A percentile compares a stretch with the other conserved stretches of the same genome.
Conservation (phyloP, 1,284 basidiomycete species). For the Tilletia caries region DNA sequence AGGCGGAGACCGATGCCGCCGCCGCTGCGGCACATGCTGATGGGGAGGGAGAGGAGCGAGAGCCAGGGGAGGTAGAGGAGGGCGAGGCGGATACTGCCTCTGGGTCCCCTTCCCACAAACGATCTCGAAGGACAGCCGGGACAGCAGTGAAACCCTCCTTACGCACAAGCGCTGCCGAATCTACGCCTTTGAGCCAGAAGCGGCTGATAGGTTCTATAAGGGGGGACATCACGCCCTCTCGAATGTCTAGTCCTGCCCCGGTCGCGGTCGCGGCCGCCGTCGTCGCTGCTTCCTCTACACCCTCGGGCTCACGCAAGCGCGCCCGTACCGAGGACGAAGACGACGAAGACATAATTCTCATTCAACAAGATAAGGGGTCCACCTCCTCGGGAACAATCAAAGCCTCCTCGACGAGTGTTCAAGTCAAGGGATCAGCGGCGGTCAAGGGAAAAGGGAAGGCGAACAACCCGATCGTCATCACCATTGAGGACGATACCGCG, state of each 20-base stretch:
- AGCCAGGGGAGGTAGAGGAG: conserved; percentile 9
- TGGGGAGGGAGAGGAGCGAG: neutral
- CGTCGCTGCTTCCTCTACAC: neutral
- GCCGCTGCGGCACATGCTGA: neutral
- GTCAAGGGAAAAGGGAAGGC: conserved; percentile 3
- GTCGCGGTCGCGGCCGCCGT: neutral
- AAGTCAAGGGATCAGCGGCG: neutral
- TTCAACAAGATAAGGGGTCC: neutral
- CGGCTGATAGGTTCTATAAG: too few species aligned
- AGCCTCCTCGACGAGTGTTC: too few species aligned
- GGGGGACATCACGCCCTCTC: neutral
- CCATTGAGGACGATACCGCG: neutral
- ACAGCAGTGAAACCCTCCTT: neutral
- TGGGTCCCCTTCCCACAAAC: neutral
- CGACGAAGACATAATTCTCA: neutral
- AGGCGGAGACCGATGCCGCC: neutral
- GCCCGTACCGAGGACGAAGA: neutral
- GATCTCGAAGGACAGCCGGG: too few species aligned
- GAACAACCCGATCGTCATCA: neutral
- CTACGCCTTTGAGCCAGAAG: too few species aligned
- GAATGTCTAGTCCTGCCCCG: neutral
- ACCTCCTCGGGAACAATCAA: neutral
- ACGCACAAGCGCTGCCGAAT: neutral
- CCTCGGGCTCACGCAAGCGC: neutral
- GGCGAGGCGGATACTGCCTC: neutral